These are phyloP conservation scores for Lactarius vividus DNA, from an alignment of 768 basidiomycete species.

Conservation along the genomic window DNA sequence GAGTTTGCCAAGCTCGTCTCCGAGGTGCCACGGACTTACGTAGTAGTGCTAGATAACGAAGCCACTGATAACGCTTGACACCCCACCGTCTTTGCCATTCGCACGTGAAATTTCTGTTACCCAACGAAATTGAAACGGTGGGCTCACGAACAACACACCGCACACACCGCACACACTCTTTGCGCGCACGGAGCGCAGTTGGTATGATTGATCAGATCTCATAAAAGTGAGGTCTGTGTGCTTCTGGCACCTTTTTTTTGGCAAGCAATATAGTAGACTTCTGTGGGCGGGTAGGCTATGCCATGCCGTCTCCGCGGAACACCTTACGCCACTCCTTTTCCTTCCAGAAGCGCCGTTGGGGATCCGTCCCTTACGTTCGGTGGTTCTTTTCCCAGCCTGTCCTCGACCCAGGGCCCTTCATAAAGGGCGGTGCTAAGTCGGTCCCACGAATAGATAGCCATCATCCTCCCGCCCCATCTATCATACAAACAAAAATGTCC, in stretches of 20 bases:
- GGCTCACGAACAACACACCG: not conserved
- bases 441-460: not conserved
- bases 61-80: not conserved
- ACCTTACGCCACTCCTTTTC: not conserved
- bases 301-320: not conserved
- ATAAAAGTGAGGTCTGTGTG: not conserved
- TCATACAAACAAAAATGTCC: not conserved
- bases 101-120: not conserved
- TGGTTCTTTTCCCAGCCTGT: not conserved
- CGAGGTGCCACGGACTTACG: not conserved
- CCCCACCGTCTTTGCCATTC: not conserved
- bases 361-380: not conserved
- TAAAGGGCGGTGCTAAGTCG: not conserved
- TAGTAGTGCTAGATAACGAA: not conserved
- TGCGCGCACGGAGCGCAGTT: not conserved
- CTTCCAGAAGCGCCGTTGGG: constrained; percentile 1
- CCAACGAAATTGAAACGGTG: not conserved
- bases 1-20: not conserved
- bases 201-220: not conserved
- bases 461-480: not conserved
- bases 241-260: not conserved
- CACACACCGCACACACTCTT: not conserved
- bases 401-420: not conserved
- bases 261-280: not conserved
- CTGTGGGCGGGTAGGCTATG: not conserved